Conservation (phyloP, 176 grass and related monocot species). For the Ampelocalamus luodianensis region DNA sequence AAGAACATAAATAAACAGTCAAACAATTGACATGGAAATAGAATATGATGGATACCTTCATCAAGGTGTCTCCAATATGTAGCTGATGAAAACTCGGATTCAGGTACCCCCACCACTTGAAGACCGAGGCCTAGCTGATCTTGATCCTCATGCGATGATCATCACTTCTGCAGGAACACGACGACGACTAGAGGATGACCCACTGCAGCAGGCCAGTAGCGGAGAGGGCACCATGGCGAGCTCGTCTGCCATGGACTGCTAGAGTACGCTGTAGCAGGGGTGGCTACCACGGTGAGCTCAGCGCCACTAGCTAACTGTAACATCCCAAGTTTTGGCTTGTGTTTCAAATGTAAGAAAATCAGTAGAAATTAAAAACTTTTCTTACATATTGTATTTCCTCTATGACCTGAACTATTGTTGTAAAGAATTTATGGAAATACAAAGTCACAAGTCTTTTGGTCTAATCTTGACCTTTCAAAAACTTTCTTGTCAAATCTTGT, state of each 20-base stretch:
- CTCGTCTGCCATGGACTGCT: not conserved
- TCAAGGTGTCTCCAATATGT: not conserved
- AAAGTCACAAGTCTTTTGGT: too few species aligned
- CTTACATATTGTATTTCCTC: too few species aligned
- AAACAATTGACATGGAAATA: not conserved
- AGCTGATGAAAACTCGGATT: not conserved
- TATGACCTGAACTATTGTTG: too few species aligned
- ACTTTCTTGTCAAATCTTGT: too few species aligned
- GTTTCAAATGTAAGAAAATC: too few species aligned
- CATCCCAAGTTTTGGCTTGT: too few species aligned
- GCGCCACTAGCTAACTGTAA: too few species aligned
- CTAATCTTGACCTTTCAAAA: too few species aligned
- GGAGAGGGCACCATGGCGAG: not conserved
- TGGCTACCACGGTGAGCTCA: too few species aligned
- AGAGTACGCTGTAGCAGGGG: not conserved
- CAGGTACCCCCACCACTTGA: conserved; percentile 2
- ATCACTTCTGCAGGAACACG: too few species aligned
- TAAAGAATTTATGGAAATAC: too few species aligned
- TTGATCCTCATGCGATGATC: not conserved
- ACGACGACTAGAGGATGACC: not conserved
- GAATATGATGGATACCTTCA: not conserved
- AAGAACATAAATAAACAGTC: not conserved
- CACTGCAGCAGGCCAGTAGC: not conserved
- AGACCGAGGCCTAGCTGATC: not conserved
- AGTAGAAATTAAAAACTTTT: too few species aligned